Conservation (phyloP, 805 yeast genomes). For the Starmerella apicola region DNA sequence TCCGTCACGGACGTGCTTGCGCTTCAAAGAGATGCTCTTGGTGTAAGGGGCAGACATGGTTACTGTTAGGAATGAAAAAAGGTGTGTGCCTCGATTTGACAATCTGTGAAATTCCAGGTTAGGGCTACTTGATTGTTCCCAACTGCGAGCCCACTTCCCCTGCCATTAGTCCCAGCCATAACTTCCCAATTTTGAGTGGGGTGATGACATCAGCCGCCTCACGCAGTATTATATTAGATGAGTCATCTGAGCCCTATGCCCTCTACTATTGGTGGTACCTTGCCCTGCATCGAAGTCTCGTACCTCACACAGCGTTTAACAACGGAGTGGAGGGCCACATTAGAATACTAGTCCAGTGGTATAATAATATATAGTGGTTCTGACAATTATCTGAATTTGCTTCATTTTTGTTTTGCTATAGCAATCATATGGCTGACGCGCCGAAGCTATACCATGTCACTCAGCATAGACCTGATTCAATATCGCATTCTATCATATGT, state of each 20-base stretch:
- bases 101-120: neutral
- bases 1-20: constrained; percentile 99
- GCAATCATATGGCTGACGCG: neutral
- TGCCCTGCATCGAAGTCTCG: too few relatives aligned
- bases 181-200: too few relatives aligned
- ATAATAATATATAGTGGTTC: neutral
- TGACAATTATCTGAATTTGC: neutral
- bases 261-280: too few relatives aligned
- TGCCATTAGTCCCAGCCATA: too few relatives aligned
- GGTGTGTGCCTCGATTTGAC: neutral
- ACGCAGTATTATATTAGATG: too few relatives aligned
- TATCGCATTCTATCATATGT: constrained; percentile 50
- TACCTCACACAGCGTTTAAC: too few relatives aligned
- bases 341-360: neutral
- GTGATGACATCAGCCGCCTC: too few relatives aligned
- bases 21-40: constrained; percentile 75
- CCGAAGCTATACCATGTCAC: constrained; percentile 34
- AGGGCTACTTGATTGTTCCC: too few relatives aligned
- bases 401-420: neutral
- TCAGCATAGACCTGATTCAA: constrained; percentile 45
- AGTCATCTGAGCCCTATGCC: too few relatives aligned
- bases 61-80: neutral
- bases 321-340: too few relatives aligned
- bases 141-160: too few relatives aligned
- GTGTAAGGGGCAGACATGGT: constrained; percentile 17